Evolutionary conservation across 2,329 filamentous ascomycete genomes (phyloP).

Genomic region (Paecilomyces sp.): DNA sequence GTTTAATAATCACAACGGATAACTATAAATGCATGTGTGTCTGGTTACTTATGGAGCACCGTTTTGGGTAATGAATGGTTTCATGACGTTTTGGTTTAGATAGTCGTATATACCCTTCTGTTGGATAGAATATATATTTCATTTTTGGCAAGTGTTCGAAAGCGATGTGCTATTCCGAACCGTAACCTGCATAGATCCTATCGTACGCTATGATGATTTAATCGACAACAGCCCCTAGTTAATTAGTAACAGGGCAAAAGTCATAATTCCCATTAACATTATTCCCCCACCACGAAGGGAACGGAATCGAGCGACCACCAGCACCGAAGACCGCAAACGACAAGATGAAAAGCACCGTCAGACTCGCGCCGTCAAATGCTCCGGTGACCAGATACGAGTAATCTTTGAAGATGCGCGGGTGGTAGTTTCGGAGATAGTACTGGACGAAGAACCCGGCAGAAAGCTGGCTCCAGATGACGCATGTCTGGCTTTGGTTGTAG

Average conservation of each 20-base stretch:
- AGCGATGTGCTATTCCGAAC: too few species aligned
- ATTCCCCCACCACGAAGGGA: conserved; percentile 52
- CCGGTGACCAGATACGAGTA: conserved; percentile 48
- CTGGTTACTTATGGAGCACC: neutral
- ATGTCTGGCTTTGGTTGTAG: conserved; percentile 50
- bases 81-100: neutral
- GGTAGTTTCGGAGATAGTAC: conserved; percentile 48
- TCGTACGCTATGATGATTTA: neutral
- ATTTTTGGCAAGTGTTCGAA: too few species aligned
- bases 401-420: conserved; percentile 46
- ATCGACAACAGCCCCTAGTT: neutral
- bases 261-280: conserved; percentile 44
- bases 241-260: conserved; percentile 36
- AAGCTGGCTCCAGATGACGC: conserved; percentile 44
- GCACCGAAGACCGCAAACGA: conserved; percentile 52
- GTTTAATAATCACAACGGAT: neutral
- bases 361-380: conserved; percentile 47
- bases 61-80: neutral
- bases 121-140: too few species aligned
- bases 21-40: neutral
- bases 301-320: conserved; percentile 36
- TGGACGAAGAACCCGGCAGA: conserved; percentile 43
- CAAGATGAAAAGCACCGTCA: conserved; percentile 45
- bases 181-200: too few species aligned
- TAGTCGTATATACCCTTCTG: too few species aligned